Conservation (phyloP, 257 asterid genomes). For the Solanum tacnaense region DNA sequence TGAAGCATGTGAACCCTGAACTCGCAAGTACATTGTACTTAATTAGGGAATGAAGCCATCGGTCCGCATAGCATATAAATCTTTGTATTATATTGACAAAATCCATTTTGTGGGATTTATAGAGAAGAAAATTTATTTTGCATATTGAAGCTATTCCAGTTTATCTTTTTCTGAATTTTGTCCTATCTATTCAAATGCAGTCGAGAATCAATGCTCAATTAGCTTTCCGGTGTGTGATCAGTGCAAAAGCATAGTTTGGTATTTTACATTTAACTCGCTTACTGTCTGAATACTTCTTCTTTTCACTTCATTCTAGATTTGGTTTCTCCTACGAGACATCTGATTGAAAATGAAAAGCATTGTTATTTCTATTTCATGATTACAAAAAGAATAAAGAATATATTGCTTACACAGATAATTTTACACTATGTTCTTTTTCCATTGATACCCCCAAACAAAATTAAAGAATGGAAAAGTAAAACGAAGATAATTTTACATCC, state of each 20-base stretch:
- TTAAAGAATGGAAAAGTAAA: no score
- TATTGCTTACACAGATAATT: neutral
- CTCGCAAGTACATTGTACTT: constrained; percentile 12
- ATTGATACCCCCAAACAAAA: accelerated
- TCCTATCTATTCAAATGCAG: neutral
- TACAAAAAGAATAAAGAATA: neutral
- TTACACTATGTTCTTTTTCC: neutral
- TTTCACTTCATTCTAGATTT: no score
- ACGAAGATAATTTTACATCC: neutral
- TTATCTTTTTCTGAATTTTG: neutral
- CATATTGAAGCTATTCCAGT: constrained; percentile 1
- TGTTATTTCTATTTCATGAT: neutral
- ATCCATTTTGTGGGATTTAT: constrained; percentile 7
- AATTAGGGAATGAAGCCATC: constrained; percentile 60
- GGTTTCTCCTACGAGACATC: no score
- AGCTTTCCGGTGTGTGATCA: neutral
- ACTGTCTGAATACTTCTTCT: no score
- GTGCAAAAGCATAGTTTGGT: neutral
- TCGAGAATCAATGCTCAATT: neutral
- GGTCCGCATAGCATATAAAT: constrained; percentile 41
- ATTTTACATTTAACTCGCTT: no score
- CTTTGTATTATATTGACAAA: constrained; percentile 22
- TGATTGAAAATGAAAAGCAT: neutral
- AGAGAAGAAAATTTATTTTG: constrained; percentile 4
- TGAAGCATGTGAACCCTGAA: constrained; percentile 17